These are phyloP conservation scores for Hypsizygus ulmarius DNA, from an alignment of 1,284 basidiomycete genomes.

Conservation along the genomic window DNA sequence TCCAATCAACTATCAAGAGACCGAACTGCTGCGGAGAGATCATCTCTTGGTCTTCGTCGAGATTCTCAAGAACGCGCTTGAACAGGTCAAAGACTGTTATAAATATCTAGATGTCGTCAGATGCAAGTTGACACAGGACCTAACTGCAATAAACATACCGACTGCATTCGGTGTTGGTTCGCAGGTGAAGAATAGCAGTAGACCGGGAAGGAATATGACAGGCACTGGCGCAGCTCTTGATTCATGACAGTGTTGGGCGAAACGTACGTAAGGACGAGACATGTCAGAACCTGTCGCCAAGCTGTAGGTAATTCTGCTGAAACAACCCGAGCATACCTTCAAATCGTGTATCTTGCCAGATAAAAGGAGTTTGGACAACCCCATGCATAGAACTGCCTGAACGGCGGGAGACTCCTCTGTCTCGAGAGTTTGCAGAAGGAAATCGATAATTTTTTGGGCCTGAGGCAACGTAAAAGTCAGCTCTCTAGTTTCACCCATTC, in stretches of 20 bases:
- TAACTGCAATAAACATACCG: slow-evolving; percentile 42
- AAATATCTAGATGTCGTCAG: slow-evolving; percentile 57
- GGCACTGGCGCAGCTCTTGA: slow-evolving; percentile 86
- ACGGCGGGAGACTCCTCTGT: slow-evolving; percentile 74
- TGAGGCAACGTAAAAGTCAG: slow-evolving; percentile 27
- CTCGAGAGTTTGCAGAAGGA: slow-evolving; percentile 75
- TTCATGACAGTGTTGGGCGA: slow-evolving; percentile 86
- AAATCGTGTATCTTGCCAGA: slow-evolving; percentile 80
- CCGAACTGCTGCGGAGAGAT: slow-evolving; percentile 80
- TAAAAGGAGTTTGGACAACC: slow-evolving; percentile 88
- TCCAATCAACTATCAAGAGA: slow-evolving; percentile 90
- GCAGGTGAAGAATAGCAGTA: slow-evolving; percentile 83
- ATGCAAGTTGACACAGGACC: neutral
- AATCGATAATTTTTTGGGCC: slow-evolving; percentile 71
- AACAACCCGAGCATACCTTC: slow-evolving; percentile 44
- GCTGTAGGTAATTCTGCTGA: neutral
- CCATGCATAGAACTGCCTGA: slow-evolving; percentile 79
- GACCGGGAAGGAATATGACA: slow-evolving; percentile 95
- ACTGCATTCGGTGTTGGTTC: slow-evolving; percentile 81
- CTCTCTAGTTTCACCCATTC: neutral
- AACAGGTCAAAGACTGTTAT: slow-evolving; percentile 74
- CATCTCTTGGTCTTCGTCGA: slow-evolving; percentile 79
- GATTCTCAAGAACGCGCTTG: slow-evolving; percentile 64
- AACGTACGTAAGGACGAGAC: slow-evolving; percentile 82
- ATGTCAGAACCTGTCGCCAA: slow-evolving; percentile 65